Percentiles rank a stretch among this genome's conserved stretches.
These are phyloP conservation scores for Emmonsiellopsis sp. DNA, from an alignment of 2,329 filamentous ascomycete genomes.

Conservation along the genomic window DNA sequence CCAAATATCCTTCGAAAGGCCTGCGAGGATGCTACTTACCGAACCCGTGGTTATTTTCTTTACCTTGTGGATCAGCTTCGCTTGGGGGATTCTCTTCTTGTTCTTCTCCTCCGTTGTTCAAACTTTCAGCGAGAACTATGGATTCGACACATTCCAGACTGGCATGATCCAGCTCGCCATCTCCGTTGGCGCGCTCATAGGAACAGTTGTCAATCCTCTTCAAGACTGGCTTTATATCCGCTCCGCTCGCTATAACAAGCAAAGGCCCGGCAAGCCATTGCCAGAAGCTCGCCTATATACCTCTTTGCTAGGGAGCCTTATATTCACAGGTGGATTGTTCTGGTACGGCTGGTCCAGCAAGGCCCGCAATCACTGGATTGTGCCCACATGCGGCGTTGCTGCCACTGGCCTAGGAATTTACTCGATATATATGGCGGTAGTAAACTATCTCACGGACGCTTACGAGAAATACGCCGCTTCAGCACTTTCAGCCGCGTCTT, in stretches of 20 bases:
- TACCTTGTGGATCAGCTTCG: slow-evolving; percentile 36
- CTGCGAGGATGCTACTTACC: slow-evolving; percentile 30
- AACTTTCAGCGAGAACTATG: slow-evolving; percentile 30
- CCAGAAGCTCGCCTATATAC: slow-evolving; percentile 36
- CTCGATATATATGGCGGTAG: slow-evolving; percentile 38
- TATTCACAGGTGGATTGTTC: slow-evolving; percentile 25
- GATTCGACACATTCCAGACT: slow-evolving; percentile 24
- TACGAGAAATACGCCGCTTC: slow-evolving; percentile 41
- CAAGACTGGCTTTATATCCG: slow-evolving; percentile 24
- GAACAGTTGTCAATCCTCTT: slow-evolving; percentile 30
- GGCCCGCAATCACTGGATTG: slow-evolving; percentile 24
- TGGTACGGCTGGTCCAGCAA: slow-evolving; percentile 27
- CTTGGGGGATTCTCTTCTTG: slow-evolving; percentile 35
- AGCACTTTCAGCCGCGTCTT: slow-evolving; percentile 36
- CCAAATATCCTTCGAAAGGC: slow-evolving; percentile 32
- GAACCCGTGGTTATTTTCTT: slow-evolving; percentile 36
- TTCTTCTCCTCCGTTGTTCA: slow-evolving; percentile 34
- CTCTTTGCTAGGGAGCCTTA: slow-evolving; percentile 30
- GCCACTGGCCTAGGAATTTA: slow-evolving; percentile 33
- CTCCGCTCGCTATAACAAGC: slow-evolving; percentile 23
- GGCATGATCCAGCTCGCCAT: slow-evolving; percentile 34
- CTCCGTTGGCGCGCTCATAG: slow-evolving; percentile 33
- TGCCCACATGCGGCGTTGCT: slow-evolving; percentile 22
- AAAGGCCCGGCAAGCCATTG: slow-evolving; percentile 29
- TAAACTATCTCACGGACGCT: slow-evolving; percentile 40